These are phyloP conservation scores for Aspergillus awamori DNA, from an alignment of 2,329 filamentous ascomycete genomes.

Conservation along the genomic window DNA sequence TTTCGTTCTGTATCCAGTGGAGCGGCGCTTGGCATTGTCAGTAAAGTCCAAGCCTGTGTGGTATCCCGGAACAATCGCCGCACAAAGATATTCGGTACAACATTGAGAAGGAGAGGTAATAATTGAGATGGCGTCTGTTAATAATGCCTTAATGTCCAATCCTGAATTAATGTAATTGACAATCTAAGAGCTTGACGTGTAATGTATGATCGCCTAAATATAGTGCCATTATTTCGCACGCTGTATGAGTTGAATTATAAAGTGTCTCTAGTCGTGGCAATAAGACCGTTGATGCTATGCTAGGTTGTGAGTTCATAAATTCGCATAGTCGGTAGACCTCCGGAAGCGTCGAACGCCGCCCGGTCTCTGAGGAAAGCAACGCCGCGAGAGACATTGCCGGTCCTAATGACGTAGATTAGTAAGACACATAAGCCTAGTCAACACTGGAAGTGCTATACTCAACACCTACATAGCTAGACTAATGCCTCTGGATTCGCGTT, in stretches of 20 bases:
- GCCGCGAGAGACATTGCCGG: no score
- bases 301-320: no score
- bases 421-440: no score
- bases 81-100: not conserved
- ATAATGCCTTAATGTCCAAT: not conserved
- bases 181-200: not conserved
- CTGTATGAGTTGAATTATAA: not conserved
- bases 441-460: no score
- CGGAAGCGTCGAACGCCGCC: no score
- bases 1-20: not conserved
- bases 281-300: no score
- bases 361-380: no score
- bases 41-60: not conserved
- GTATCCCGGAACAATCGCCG: not conserved
- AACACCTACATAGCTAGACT: no score
- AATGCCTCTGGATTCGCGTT: not conserved
- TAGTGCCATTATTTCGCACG: not conserved
- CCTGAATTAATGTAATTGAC: slow-evolving; percentile 3
- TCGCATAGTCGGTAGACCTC: no score
- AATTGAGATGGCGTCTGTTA: not conserved
- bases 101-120: slow-evolving; percentile 2
- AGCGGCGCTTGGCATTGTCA: not conserved
- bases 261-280: no score
- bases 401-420: no score
- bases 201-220: not conserved